Evolutionary conservation across 1,284 basidiomycete species (phyloP).

Genomic region (Trichosporon coremiiforme): DNA sequence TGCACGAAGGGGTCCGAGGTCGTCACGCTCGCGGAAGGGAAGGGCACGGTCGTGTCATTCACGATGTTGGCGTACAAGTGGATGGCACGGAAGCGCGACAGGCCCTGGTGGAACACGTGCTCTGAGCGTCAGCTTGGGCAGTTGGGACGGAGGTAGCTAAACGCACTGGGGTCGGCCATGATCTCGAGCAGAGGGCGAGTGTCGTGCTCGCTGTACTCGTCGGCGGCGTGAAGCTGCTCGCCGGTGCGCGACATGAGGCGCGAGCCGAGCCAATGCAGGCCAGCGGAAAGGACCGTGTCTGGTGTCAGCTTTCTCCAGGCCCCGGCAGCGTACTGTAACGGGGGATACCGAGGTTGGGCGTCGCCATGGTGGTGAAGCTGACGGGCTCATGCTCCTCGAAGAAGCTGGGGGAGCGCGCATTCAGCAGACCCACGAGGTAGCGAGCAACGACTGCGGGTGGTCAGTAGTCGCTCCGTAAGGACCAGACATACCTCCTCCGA

Average conservation of each 20-base stretch:
- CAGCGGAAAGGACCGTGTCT: conserved; percentile 63
- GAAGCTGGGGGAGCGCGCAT: conserved; percentile 50
- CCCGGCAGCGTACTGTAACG: conserved; percentile 42
- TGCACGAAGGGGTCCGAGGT: conserved; percentile 68
- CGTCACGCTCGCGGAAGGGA: conserved; percentile 74
- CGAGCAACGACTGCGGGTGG: conserved; percentile 48
- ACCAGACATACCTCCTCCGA: conserved; percentile 49
- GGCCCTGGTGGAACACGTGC: conserved; percentile 73
- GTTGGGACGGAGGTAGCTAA: not conserved
- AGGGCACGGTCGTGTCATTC: conserved; percentile 79
- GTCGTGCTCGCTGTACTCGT: conserved; percentile 68
- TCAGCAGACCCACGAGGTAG: conserved; percentile 50
- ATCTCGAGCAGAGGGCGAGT: conserved; percentile 74
- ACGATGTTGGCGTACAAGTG: conserved; percentile 82
- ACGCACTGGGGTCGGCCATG: conserved; percentile 79
- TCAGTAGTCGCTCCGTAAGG: not conserved
- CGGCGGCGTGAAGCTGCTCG: conserved; percentile 73
- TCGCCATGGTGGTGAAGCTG: conserved; percentile 51
- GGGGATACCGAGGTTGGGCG: conserved; percentile 50
- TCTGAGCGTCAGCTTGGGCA: conserved; percentile 56
- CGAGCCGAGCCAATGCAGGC: conserved; percentile 67
- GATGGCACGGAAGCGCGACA: conserved; percentile 69
- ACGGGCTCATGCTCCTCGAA: conserved; percentile 45
- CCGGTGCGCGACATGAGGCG: conserved; percentile 79
- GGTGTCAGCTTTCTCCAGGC: conserved; percentile 10